These are phyloP conservation scores for Didymella pinodella DNA, from an alignment of 2,329 filamentous ascomycete genomes.

Conservation along the genomic window DNA sequence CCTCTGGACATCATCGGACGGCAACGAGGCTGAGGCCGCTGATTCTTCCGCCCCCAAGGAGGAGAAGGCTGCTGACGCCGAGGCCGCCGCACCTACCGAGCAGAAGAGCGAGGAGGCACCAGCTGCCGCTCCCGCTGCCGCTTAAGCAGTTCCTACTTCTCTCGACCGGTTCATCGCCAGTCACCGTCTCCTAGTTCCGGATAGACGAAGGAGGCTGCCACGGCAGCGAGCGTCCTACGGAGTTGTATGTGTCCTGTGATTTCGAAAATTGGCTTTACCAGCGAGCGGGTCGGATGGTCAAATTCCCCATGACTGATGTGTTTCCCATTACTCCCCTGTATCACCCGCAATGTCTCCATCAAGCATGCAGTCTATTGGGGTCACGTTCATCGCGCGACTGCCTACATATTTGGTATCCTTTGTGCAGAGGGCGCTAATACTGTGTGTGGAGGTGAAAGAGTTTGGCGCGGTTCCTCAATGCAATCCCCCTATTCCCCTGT, in stretches of 20 bases:
- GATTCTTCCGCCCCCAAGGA: conserved; percentile 68
- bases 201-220: conserved; percentile 45
- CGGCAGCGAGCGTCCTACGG: conserved; percentile 49
- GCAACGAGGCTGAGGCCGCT: conserved; percentile 75
- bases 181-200: conserved; percentile 43
- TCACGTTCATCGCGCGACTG: conserved; percentile 28
- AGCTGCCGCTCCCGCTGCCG: conserved; percentile 43
- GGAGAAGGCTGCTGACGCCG: conserved; percentile 62
- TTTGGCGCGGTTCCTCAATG: conserved; percentile 41
- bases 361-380: conserved; percentile 33
- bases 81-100: conserved; percentile 55
- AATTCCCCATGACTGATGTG: conserved; percentile 53
- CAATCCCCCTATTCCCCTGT: conserved; percentile 46
- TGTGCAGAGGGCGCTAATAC: conserved; percentile 30
- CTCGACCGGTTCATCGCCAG: conserved; percentile 47
- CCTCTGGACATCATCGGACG: conserved; percentile 96
- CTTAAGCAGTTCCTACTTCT: conserved; percentile 43
- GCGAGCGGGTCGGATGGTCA: conserved; percentile 51
- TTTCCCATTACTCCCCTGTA: conserved; percentile 46
- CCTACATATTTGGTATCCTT: conserved; percentile 37
- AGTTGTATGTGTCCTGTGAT: conserved; percentile 51
- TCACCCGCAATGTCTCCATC: conserved; percentile 36
- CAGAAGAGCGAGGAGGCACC: conserved; percentile 46
- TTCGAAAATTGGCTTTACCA: conserved; percentile 53
- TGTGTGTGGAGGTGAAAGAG: conserved; percentile 33